Evolutionary conservation across 2,329 filamentous ascomycete species (phyloP).

Genomic region (Triangularia setosa): DNA sequence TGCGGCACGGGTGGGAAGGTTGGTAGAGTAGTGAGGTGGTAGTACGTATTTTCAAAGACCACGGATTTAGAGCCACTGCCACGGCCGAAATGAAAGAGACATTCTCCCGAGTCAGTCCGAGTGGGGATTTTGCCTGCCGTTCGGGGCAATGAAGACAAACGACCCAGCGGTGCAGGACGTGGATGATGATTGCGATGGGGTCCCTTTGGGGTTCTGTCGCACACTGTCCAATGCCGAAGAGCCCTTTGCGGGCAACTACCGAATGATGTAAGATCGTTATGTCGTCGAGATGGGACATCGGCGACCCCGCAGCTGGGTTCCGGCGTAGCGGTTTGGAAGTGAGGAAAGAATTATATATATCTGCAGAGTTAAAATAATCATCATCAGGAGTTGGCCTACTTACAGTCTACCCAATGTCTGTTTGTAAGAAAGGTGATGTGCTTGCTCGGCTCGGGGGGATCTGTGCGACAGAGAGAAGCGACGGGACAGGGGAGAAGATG

Average conservation of each 20-base stretch:
- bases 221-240: background rate
- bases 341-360: background rate
- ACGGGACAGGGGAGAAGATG: background rate
- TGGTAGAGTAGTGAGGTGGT: background rate
- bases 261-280: background rate
- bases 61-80: background rate
- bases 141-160: background rate
- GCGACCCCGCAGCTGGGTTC: background rate
- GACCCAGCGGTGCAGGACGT: background rate
- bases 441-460: background rate
- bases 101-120: background rate
- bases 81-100: background rate
- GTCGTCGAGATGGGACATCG: background rate
- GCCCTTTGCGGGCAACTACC: background rate
- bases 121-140: background rate
- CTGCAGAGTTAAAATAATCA: background rate
- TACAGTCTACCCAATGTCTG: background rate
- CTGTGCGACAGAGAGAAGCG: background rate
- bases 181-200: background rate
- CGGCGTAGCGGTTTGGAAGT: background rate
- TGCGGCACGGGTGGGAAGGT: background rate
- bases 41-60: background rate
- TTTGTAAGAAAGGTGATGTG: background rate
- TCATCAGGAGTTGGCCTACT: too few relatives aligned
- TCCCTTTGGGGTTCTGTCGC: background rate